Evolutionary conservation across 2,329 filamentous ascomycete species (phyloP).

Genomic region (Blumeriella jaapii): DNA sequence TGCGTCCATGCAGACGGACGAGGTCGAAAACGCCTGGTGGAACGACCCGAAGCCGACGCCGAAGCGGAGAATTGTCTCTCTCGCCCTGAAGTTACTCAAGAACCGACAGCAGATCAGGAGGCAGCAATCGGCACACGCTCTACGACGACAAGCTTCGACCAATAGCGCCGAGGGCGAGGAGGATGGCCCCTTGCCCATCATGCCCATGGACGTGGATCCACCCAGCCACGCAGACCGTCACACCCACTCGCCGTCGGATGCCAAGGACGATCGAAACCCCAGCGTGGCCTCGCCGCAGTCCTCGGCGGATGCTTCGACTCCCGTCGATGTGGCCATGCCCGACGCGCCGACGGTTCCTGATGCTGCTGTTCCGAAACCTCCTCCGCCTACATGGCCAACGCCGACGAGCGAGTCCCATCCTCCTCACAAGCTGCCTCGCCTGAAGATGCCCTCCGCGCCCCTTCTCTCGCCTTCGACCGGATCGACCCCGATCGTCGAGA

Average conservation of each 20-base stretch:
- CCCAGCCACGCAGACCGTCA: conserved; percentile 9
- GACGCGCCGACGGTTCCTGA: conserved; percentile 19
- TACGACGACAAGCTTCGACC: conserved; percentile 4
- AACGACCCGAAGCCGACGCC: conserved; percentile 13
- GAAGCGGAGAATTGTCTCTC: conserved; percentile 20
- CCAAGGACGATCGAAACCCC: conserved; percentile 14
- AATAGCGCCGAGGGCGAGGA: conserved; percentile 9
- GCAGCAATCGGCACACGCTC: conserved; percentile 12
- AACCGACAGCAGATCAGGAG: conserved; percentile 19
- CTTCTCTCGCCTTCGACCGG: conserved; percentile 32
- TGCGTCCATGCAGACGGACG: conserved; percentile 24
- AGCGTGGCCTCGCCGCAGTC: conserved; percentile 22
- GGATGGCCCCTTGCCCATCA: conserved; percentile 12
- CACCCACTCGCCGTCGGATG: conserved; percentile 17
- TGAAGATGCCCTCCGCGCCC: conserved; percentile 43
- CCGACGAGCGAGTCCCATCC: conserved; percentile 7
- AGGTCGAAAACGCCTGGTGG: conserved; percentile 26
- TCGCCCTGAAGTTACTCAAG: conserved; percentile 24
- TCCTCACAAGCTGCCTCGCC: conserved; percentile 16
- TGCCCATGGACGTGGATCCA: conserved; percentile 20
- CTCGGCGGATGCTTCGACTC: conserved; percentile 16
- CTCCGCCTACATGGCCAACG: conserved; percentile 23
- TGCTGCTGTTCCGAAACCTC: conserved; percentile 22
- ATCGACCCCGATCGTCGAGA: conserved; percentile 22
- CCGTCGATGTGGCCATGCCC: conserved; percentile 19